Percentiles rank a stretch among this genome's conserved stretches.
Conservation (phyloP, 257 asterid genomes). For the Hygrophila difformis region DNA sequence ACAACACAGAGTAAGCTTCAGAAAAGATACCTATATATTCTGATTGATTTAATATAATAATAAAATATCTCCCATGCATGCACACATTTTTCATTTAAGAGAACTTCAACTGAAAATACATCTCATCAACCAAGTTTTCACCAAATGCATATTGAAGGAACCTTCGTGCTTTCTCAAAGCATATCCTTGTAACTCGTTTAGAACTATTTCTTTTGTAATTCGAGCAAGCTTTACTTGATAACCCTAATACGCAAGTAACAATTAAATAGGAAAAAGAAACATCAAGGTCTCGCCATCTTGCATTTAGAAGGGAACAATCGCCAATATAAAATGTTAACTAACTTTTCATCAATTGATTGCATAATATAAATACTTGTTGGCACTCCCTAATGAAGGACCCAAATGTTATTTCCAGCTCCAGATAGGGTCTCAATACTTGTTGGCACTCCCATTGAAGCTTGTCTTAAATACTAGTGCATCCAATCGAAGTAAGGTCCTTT, state of each 20-base stretch:
- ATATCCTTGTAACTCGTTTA: constrained; percentile 64
- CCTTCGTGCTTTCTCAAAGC: constrained; percentile 66
- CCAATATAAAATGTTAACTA: constrained; percentile 22
- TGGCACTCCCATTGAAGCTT: constrained; percentile 99
- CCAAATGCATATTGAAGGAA: constrained; percentile 44
- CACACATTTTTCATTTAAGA: no score
- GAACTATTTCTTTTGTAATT: constrained; percentile 71
- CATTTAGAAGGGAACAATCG: constrained; percentile 12
- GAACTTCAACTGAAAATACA: no score
- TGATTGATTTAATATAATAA: no score
- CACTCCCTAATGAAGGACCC: constrained; percentile 98
- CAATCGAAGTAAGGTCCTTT: constrained; percentile 84
- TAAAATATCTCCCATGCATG: no score
- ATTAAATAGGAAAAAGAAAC: not conserved
- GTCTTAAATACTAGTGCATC: constrained; percentile 98
- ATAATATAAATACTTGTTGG: no score
- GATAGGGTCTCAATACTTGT: constrained; percentile 91
- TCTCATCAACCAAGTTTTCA: constrained; percentile 90
- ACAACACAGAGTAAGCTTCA: no score
- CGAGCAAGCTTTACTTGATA: constrained; percentile 98
- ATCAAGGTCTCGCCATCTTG: not conserved
- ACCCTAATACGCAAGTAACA: constrained; percentile 46
- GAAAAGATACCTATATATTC: no score
- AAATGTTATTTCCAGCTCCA: constrained; percentile 97
- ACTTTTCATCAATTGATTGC: constrained; percentile 88